These are phyloP conservation scores for Boletus sp. DNA, from an alignment of 768 basidiomycete genomes.

Conservation along the genomic window DNA sequence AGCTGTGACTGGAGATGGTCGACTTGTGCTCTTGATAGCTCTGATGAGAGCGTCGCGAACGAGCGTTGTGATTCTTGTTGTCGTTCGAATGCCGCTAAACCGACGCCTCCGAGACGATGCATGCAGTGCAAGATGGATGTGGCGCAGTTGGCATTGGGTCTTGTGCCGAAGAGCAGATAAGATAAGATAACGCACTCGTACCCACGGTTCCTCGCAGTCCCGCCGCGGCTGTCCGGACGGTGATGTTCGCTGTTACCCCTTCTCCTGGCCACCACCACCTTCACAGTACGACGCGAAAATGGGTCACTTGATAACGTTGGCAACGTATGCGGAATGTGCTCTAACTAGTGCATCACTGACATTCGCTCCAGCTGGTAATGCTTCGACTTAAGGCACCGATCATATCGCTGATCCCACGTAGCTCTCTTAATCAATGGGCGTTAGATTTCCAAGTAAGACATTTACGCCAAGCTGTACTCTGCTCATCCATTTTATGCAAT, in stretches of 20 bases:
- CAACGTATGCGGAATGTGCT: slow-evolving; percentile 58
- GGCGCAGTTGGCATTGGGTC: not conserved
- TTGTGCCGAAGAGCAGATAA: not conserved
- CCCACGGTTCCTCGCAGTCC: not conserved
- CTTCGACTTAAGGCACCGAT: not conserved
- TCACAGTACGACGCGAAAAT: slow-evolving; percentile 34
- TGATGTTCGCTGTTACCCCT: too few species aligned
- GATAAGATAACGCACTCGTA: slow-evolving; percentile 12
- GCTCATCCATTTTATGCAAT: not conserved
- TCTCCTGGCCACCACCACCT: not conserved
- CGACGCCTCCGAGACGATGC: slow-evolving; percentile 78
- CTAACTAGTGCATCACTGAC: not conserved
- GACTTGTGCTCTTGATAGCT: slow-evolving; percentile 75
- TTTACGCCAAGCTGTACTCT: not conserved
- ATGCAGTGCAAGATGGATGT: slow-evolving; percentile 36
- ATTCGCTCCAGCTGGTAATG: slow-evolving; percentile 24
- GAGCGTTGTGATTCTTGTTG: slow-evolving; percentile 79
- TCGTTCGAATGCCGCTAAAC: slow-evolving; percentile 87
- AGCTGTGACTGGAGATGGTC: slow-evolving; percentile 80
- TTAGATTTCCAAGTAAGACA: slow-evolving; percentile 81
- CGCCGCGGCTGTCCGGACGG: not conserved
- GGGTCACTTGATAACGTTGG: slow-evolving; percentile 86
- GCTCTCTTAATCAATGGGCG: slow-evolving; percentile 97
- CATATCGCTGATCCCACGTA: slow-evolving; percentile 33
- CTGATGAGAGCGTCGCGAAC: slow-evolving; percentile 77